Percentiles rank a stretch among this genome's conserved stretches.
Conservation (phyloP, 805 yeast genomes). For the Pichia pseudocactophila region DNA sequence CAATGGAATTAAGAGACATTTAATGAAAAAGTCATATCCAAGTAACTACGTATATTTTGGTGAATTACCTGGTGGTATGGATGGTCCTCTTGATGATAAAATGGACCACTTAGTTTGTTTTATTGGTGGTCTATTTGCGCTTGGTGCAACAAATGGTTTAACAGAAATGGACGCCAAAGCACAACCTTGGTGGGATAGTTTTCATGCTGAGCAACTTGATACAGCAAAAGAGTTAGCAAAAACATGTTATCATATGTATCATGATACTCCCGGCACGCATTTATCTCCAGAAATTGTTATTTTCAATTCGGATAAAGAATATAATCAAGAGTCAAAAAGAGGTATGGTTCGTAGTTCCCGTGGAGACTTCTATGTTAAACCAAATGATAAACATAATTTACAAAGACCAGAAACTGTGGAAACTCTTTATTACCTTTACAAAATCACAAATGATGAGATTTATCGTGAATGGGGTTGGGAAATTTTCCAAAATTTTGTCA, state of each 20-base stretch:
- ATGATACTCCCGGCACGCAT: conserved; percentile 61
- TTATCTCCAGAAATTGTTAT: conserved; percentile 83
- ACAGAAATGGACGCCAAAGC: conserved; percentile 46
- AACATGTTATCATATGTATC: conserved; percentile 81
- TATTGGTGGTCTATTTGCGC: conserved; percentile 78
- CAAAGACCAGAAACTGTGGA: conserved; percentile 95
- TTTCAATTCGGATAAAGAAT: conserved; percentile 40
- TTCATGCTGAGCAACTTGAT: conserved; percentile 52
- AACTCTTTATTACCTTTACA: conserved; percentile 69
- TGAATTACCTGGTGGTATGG: conserved; percentile 65
- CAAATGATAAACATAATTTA: conserved; percentile 68
- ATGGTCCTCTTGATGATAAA: conserved; percentile 50
- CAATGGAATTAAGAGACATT: conserved; percentile 62
- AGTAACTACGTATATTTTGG: conserved; percentile 61
- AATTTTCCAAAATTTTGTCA: conserved; percentile 62
- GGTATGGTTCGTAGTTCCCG: neutral
- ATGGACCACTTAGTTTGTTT: conserved; percentile 94
- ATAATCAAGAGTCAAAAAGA: neutral
- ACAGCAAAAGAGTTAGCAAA: conserved; percentile 68
- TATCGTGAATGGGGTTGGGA: conserved; percentile 88
- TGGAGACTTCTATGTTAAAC: conserved; percentile 48
- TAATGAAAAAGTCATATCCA: conserved; percentile 55
- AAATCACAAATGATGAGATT: conserved; percentile 69
- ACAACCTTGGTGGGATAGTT: conserved; percentile 46
- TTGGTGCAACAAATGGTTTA: conserved; percentile 81